Evolutionary conservation across 2,329 filamentous ascomycete genomes (phyloP).

Genomic region (Botrytis aclada): DNA sequence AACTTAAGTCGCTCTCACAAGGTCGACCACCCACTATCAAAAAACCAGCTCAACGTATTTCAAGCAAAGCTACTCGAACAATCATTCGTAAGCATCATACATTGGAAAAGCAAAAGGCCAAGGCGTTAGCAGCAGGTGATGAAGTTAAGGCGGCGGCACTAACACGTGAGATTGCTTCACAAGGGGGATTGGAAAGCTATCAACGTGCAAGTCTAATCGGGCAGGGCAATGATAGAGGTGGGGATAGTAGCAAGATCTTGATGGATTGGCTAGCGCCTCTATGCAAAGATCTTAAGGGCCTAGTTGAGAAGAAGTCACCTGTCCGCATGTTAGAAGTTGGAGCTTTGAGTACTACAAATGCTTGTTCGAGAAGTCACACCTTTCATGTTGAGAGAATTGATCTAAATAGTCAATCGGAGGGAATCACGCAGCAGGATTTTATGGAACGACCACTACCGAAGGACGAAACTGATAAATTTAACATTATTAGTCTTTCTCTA

Average conservation of each 20-base stretch:
- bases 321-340: conserved; percentile 83
- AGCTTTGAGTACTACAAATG: conserved; percentile 78
- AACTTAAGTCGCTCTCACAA: conserved; percentile 47
- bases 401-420: conserved; percentile 77
- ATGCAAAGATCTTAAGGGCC: conserved; percentile 31
- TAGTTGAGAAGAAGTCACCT: conserved; percentile 29
- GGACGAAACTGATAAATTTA: conserved; percentile 63
- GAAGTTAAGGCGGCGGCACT: conserved; percentile 45
- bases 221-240: conserved; percentile 62
- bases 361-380: conserved; percentile 68
- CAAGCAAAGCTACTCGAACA: conserved; percentile 60
- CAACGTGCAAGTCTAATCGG: conserved; percentile 68
- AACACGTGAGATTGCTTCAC: conserved; percentile 51
- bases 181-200: conserved; percentile 62
- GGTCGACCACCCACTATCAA: conserved; percentile 52
- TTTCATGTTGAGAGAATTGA: conserved; percentile 84
- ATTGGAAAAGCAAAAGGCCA: conserved; percentile 58
- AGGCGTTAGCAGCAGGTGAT: conserved; percentile 56
- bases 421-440: conserved; percentile 87
- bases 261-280: conserved; percentile 58
- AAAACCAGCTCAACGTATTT: conserved; percentile 55
- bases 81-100: conserved; percentile 66
- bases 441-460: conserved; percentile 78
- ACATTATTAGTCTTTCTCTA: conserved; percentile 86
- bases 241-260: conserved; percentile 62